Evolutionary conservation across 495 filamentous ascomycete species (phyloP), one percentile per base, ranked within the genome.

Genomic region (Schizothecium vesticola): DNA sequence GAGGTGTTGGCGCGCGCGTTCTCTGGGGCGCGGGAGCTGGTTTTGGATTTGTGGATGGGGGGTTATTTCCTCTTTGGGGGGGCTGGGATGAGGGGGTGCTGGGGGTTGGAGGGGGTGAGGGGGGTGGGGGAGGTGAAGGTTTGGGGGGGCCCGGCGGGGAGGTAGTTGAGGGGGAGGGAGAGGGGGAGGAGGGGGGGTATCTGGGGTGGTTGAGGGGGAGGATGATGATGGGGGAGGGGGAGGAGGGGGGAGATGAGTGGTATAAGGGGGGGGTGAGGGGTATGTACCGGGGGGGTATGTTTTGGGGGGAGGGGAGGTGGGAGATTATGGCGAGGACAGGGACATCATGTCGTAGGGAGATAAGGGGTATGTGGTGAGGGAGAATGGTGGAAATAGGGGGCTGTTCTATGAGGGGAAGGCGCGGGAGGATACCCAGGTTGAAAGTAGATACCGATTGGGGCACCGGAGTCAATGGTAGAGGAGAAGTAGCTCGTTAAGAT

Each of bases 161-260:
- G n/a, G n/a, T n/a, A n/a, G n/a, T n/a, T n/a, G n/a, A n/a, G n/a
- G 21, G 36, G 29, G 43, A 12, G 22, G 23, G 12, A 6, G 31
- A 36, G 11, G 29, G 0, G 33, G 36, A 11, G 12, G 21, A 1
- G 21, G 31, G 12, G 36, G n/a, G 19, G 61, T 28, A 63, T 19
- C 23, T 51, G 26, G 13, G 61, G 61, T 24, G 61, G 61, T 31
- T 26, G 29, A 28, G 25, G 59, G 24, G 16, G 59, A 28, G 24
- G 23, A 61, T 61, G 59, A 28, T 61, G 59, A 6, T 6, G 11
- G 59, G 2, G 59, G 12, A 22, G 24, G 11, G 24, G 25, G 22
- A 26, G 22, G 19, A 31, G 77, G 61, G 82, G 62, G 64, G 76
- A 56, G 60, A 86, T 80, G 6, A 85, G 79, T 67, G 21, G 63